A percentile compares a stretch with the other conserved stretches of the same genome.
These are phyloP conservation scores for Thraustotheca clavata DNA, from an alignment of 352 stramenopile genomes.

Conservation along the genomic window DNA sequence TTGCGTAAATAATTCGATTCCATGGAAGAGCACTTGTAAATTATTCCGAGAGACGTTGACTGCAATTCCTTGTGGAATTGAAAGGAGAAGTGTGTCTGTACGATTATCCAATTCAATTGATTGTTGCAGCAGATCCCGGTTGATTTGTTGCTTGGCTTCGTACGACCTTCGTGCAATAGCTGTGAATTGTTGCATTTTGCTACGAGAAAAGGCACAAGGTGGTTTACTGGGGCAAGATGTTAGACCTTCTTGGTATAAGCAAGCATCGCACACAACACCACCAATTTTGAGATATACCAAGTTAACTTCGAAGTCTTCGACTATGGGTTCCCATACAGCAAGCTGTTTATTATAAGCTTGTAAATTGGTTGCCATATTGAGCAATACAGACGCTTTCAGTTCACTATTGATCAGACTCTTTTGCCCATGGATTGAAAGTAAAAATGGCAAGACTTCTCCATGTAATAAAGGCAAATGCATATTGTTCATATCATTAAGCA, in stretches of 20 bases:
- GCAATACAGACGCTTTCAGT: conserved; percentile 48
- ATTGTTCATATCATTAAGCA: conserved; percentile 84
- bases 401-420: conserved; percentile 27
- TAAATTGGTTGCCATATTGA: conserved; percentile 54
- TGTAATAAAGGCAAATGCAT: conserved; percentile 78
- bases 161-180: conserved; percentile 49
- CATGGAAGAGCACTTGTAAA: conserved; percentile 76
- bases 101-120: conserved; percentile 22
- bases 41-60: conserved; percentile 75
- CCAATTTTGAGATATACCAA: conserved; percentile 56
- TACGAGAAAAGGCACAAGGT: conserved; percentile 57
- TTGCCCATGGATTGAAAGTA: conserved; percentile 51
- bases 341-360: conserved; percentile 84
- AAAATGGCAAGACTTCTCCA: conserved; percentile 56
- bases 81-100: conserved; percentile 58
- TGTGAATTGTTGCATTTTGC: conserved; percentile 56
- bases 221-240: conserved; percentile 62
- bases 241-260: conserved; percentile 56
- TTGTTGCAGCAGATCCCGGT: conserved; percentile 58
- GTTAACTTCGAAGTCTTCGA: conserved; percentile 80
- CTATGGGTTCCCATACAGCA: conserved; percentile 72
- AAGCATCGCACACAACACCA: conserved; percentile 69
- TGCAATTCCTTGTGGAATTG: conserved; percentile 74
- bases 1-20: conserved; percentile 65
- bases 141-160: conserved; percentile 80